phyloP scores from a whole-genome alignment of 1,284 basidiomycete species.

The Austroboletus niveus region DNA sequence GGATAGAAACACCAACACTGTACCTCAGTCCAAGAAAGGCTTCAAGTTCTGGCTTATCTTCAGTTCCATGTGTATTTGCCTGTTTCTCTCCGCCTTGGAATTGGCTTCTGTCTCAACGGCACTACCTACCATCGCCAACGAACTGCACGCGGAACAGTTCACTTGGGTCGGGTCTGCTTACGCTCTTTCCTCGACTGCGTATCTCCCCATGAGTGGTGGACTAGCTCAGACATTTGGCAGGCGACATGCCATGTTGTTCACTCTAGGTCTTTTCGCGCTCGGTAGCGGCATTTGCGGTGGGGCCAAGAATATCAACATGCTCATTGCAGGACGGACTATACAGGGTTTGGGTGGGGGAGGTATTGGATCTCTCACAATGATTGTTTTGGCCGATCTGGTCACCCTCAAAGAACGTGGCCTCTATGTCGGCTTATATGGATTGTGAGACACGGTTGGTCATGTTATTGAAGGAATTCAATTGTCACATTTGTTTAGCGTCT shows the following conservation, averaged over 20 bases:
- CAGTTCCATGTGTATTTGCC: no score
- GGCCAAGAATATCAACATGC: constrained; percentile 37
- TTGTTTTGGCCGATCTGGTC: constrained; percentile 39
- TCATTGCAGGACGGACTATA: constrained; percentile 37
- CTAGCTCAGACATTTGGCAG: constrained; percentile 32
- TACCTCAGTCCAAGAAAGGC: no score
- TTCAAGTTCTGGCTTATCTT: no score
- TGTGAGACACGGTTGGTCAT: constrained; percentile 7
- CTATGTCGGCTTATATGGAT: constrained; percentile 31
- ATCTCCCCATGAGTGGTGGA: constrained; percentile 30
- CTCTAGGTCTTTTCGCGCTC: constrained; percentile 26
- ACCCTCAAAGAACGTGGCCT: constrained; percentile 37
- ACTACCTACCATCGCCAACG: constrained; percentile 34
- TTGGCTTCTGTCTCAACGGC: constrained; percentile 20
- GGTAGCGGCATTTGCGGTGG: constrained; percentile 41
- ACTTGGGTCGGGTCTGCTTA: constrained; percentile 35
- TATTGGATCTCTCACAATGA: constrained; percentile 34
- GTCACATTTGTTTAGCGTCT: background rate
- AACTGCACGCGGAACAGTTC: constrained; percentile 31
- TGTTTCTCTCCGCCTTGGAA: no score
- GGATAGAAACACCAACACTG: no score
- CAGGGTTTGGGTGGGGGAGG: constrained; percentile 39
- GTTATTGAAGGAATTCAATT: no score
- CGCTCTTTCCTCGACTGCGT: constrained; percentile 24
- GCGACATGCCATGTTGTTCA: constrained; percentile 29